Evolutionary conservation across 2,329 filamentous ascomycete genomes (phyloP).

Genomic region (Trichoderma sp.): DNA sequence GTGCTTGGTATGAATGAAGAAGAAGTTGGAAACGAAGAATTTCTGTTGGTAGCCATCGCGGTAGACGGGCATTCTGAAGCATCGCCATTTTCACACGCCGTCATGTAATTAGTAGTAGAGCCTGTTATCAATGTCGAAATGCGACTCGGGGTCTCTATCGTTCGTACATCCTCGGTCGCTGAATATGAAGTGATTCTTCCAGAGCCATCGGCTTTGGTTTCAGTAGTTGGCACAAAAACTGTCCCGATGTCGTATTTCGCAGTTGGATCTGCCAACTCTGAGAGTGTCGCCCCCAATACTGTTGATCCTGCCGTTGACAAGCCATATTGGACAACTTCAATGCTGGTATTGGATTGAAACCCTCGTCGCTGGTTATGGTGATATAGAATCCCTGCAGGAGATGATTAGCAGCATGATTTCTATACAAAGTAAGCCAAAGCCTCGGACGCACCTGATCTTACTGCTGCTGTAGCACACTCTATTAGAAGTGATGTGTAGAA

Average conservation of each 20-base stretch:
- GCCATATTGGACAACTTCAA: neutral
- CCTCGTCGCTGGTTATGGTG: neutral
- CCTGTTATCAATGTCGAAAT: neutral
- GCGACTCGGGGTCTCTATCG: neutral
- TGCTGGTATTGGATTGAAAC: neutral
- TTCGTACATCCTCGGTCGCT: neutral
- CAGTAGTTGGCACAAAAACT: neutral
- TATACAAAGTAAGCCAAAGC: neutral
- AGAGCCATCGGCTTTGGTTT: neutral
- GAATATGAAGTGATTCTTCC: neutral
- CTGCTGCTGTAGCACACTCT: slow-evolving; percentile 21
- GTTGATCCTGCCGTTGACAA: neutral
- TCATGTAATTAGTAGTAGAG: neutral
- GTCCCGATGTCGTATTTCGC: neutral
- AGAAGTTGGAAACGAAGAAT: neutral
- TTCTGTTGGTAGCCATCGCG: neutral
- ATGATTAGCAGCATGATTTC: neutral
- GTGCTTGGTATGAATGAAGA: slow-evolving; percentile 12
- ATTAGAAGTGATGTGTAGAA: slow-evolving; percentile 24
- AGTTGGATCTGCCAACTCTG: neutral
- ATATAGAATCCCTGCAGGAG: neutral
- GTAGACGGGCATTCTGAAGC: neutral
- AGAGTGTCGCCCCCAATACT: neutral
- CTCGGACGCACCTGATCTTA: slow-evolving; percentile 22
- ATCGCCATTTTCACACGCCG: neutral